Conservation (phyloP, 2,329 filamentous ascomycete species). For the Colletotrichum caudatum region DNA sequence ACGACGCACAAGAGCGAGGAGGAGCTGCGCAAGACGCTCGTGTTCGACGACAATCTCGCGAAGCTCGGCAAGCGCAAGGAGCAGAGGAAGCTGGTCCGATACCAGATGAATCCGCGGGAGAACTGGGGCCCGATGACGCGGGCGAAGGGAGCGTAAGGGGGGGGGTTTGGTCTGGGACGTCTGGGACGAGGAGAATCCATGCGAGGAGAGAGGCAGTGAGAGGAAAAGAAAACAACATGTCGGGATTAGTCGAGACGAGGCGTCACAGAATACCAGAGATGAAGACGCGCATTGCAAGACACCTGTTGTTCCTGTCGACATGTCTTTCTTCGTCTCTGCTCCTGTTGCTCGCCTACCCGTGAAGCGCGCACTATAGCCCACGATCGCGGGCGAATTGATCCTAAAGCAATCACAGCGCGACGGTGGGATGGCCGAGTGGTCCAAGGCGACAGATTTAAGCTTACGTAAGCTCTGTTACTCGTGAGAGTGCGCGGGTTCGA, state of each 20-base stretch:
- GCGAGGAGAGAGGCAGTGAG: not conserved
- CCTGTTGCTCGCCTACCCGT: too few species aligned
- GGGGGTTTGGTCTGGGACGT: conserved; percentile 53
- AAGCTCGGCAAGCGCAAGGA: conserved; percentile 77
- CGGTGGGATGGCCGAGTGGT: conserved; percentile 42
- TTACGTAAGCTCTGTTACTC: conserved; percentile 41
- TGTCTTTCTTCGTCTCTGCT: not conserved
- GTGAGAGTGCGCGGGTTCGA: conserved; percentile 40
- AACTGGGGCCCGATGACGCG: conserved; percentile 91
- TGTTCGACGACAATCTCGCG: conserved; percentile 85
- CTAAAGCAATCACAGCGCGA: not conserved
- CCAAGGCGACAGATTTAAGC: conserved; percentile 41
- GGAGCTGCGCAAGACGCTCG: conserved; percentile 68
- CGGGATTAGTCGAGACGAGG: conserved; percentile 17
- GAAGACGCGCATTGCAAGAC: conserved; percentile 20
- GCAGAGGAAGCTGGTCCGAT: conserved; percentile 80
- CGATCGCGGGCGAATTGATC: not conserved
- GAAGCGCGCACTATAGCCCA: not conserved
- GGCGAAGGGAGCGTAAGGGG: conserved; percentile 71
- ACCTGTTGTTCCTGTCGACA: conserved; percentile 3
- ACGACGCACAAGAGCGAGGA: conserved; percentile 36
- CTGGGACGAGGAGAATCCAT: conserved; percentile 53
- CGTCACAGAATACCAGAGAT: conserved; percentile 16
- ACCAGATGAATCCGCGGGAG: conserved; percentile 88
- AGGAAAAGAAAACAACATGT: not conserved